Evolutionary conservation across 495 filamentous ascomycete genomes (phyloP), one percentile per base, ranked within the genome.

Genomic region (Staphylotrichum longicolle): DNA sequence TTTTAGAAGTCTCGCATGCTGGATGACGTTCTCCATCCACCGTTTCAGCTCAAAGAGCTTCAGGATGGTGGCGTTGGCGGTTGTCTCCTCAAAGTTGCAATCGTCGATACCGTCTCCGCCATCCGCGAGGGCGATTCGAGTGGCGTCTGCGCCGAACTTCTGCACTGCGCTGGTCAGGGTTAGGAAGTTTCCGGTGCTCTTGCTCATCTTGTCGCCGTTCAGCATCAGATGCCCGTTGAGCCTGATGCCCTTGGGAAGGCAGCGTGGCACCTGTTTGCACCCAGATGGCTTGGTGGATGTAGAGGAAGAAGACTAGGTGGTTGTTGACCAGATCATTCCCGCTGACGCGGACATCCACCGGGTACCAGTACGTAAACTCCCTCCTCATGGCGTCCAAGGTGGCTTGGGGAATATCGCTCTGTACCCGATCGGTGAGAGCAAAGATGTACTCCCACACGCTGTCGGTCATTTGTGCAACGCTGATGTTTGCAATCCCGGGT

Each of bases 401-500:
- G 34, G 86, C 82, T 68, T 86, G 85, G 57, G 80, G 78, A 55
- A 96, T 93, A 8, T 80, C 84, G 74, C 60, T 90, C 86, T 27
- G 74, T 62, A 27, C 76, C 71, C 54, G 72, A 72, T 54, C 51
- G 3, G 34, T 14, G 14, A 54, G 51, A 3, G 14, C 51, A 73
- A 96, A 96, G 60, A 97, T 73, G 69, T 93, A 96, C 74, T 98
- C 93, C 93, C 94, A 98, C 32, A 96, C 88, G 61, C 94, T 91
- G 66, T 96, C 93, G 42, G 80, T 91, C 91, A 98, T 94, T 74
- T 97, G 90, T 6, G 91, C 87, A 3, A 92, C 79, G 42, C 80
- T 85, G 63, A 96, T 77, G 58, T 84, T 76, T 12, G 72, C 74
- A 20, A 80, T 68, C 47, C 93, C 93, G 47, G 80, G 77, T 53